Evolutionary conservation across 208 protist genomes (phyloP).

Genomic region (Acanthamoeba healyi): DNA sequence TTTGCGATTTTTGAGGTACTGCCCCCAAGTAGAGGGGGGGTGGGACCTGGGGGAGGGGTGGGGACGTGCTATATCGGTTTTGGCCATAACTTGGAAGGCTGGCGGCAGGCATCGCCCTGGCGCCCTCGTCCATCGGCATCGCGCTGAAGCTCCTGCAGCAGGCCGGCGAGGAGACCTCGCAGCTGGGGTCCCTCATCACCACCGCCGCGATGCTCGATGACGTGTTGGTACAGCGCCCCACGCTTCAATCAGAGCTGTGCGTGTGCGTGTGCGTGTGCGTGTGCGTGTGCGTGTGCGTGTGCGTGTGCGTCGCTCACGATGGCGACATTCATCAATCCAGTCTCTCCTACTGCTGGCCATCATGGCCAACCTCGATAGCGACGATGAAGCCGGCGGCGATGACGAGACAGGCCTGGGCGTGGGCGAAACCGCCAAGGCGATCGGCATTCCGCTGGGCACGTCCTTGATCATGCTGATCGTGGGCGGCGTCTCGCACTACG

Average conservation of each 20-base stretch:
- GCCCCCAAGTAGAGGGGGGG: neutral
- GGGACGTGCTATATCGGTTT: neutral
- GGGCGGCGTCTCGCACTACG: neutral
- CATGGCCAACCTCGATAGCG: constrained; percentile 7
- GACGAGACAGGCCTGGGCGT: too few species aligned
- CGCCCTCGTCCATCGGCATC: constrained; percentile 72
- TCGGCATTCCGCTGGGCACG: constrained; percentile 31
- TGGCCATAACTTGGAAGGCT: constrained; percentile 34
- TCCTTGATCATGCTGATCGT: neutral
- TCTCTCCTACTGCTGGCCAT: constrained; percentile 18
- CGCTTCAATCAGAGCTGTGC: neutral
- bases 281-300: too few species aligned
- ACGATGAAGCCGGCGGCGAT: too few species aligned
- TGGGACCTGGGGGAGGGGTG: neutral
- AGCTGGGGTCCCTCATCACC: constrained; percentile 70
- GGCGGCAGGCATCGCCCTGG: constrained; percentile 69
- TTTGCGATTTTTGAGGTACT: neutral
- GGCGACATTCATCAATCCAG: neutral
- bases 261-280: neutral
- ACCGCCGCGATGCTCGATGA: constrained; percentile 73
- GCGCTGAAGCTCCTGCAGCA: constrained; percentile 74
- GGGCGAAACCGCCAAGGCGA: constrained; percentile 25
- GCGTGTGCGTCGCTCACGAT: neutral
- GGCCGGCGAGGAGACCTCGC: constrained; percentile 52
- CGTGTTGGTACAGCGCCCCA: neutral